Percentiles rank a stretch among this genome's conserved stretches.
phyloP scores from a whole-genome alignment of 2,329 filamentous ascomycete genomes.

The Davidsoniella australis region DNA sequence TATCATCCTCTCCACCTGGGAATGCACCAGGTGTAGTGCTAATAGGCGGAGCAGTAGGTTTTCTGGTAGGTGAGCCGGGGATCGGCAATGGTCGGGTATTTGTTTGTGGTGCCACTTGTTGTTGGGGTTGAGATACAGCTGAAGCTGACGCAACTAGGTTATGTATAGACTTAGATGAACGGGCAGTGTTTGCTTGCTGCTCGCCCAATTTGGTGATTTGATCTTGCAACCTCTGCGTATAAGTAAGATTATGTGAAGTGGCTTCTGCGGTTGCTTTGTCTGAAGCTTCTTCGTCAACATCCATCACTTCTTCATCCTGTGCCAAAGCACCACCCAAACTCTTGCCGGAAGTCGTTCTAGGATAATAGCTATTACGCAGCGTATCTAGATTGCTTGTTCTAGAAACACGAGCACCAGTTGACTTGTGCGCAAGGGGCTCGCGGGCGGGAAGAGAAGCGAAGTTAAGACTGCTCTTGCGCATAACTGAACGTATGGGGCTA shows the following conservation, averaged over 20 bases:
- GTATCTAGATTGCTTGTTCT: slow-evolving; percentile 65
- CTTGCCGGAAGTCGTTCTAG: slow-evolving; percentile 55
- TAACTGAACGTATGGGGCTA: slow-evolving; percentile 56
- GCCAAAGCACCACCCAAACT: slow-evolving; percentile 40
- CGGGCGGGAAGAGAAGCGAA: slow-evolving; percentile 86
- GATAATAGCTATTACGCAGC: slow-evolving; percentile 56
- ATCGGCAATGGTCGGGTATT: slow-evolving; percentile 19
- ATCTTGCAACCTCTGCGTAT: slow-evolving; percentile 84
- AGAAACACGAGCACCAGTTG: slow-evolving; percentile 54
- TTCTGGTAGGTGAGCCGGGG: slow-evolving; percentile 14
- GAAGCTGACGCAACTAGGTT: slow-evolving; percentile 17
- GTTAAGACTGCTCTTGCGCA: slow-evolving; percentile 87
- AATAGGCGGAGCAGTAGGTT: slow-evolving; percentile 17
- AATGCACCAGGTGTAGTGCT: slow-evolving; percentile 40
- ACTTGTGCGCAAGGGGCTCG: slow-evolving; percentile 77
- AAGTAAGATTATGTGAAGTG: slow-evolving; percentile 57
- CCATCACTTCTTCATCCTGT: slow-evolving; percentile 32
- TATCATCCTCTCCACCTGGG: slow-evolving; percentile 25
- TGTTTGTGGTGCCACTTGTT: background rate
- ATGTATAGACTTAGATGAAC: slow-evolving; percentile 31
- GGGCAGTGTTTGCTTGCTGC: slow-evolving; percentile 30
- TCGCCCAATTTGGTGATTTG: slow-evolving; percentile 64
- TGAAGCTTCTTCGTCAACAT: slow-evolving; percentile 33
- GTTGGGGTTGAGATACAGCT: background rate
- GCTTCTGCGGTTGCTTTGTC: slow-evolving; percentile 21